A percentile compares a stretch with the other conserved stretches of the same genome.
Conservation (phyloP, 768 basidiomycete species). For the Glaciozyma martinii region DNA sequence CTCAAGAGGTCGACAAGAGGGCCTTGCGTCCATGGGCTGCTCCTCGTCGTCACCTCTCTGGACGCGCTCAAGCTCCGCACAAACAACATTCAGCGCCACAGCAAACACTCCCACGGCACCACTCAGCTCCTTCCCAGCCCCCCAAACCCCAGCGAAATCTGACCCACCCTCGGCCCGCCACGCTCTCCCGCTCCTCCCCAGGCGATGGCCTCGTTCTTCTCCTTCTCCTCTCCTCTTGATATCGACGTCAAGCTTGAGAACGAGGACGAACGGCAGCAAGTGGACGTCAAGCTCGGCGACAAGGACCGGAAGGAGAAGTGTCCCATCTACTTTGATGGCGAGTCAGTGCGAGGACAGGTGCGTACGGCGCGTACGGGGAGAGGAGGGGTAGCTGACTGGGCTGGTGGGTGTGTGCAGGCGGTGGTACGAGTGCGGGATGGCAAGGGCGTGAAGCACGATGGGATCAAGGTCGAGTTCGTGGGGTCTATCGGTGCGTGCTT, state of each 20-base stretch:
- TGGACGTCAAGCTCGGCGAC: slow-evolving; percentile 59
- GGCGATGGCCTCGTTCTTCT: slow-evolving; percentile 73
- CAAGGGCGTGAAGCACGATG: slow-evolving; percentile 88
- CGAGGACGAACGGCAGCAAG: slow-evolving; percentile 77
- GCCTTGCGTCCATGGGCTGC: too few relatives aligned
- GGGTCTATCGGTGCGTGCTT: slow-evolving; percentile 73
- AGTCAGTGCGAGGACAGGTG: slow-evolving; percentile 80
- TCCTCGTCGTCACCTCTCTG: too few relatives aligned
- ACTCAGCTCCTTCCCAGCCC: not conserved
- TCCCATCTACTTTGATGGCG: slow-evolving; percentile 93
- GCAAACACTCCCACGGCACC: not conserved
- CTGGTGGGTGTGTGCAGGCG: slow-evolving; percentile 47
- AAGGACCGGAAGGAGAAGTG: slow-evolving; percentile 50
- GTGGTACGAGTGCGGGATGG: slow-evolving; percentile 84
- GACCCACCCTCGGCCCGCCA: not conserved
- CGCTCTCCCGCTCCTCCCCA: not conserved
- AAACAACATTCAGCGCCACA: too few relatives aligned
- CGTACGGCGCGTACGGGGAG: slow-evolving; percentile 29
- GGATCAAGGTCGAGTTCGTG: slow-evolving; percentile 95
- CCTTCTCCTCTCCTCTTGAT: slow-evolving; percentile 72
- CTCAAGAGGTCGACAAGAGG: too few relatives aligned
- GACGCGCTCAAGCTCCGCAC: too few relatives aligned
- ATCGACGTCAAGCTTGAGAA: slow-evolving; percentile 79
- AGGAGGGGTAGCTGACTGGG: not conserved
- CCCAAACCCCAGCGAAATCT: not conserved